Conservation (phyloP, 2,329 filamentous ascomycete species). For the Trichoderma koningiopsis region DNA sequence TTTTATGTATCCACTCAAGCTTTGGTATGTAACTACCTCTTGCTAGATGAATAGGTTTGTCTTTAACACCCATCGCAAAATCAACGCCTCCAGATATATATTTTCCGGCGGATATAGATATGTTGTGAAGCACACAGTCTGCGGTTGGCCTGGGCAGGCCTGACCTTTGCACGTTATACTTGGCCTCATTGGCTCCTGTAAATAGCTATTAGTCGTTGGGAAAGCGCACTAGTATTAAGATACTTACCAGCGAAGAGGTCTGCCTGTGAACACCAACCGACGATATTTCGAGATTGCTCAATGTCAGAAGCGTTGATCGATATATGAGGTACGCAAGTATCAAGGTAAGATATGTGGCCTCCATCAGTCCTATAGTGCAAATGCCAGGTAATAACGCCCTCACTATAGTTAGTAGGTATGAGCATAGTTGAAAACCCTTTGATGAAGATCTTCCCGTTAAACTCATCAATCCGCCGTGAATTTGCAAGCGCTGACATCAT, state of each 20-base stretch:
- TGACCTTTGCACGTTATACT: not conserved
- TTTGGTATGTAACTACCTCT: not conserved
- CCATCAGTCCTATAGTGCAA: not conserved
- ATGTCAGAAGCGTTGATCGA: not conserved
- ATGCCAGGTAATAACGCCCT: not conserved
- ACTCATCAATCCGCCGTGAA: not conserved
- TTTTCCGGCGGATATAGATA: not conserved
- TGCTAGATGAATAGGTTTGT: not conserved
- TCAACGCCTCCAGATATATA: not conserved
- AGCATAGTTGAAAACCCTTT: not conserved
- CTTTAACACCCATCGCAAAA: not conserved
- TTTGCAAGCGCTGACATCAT: not conserved
- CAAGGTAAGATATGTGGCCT: not conserved
- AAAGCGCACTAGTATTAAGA: not conserved
- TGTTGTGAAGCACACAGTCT: not conserved
- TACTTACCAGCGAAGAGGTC: not conserved
- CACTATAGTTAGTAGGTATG: not conserved
- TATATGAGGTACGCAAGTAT: not conserved
- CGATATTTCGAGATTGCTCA: not conserved
- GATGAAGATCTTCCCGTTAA: not conserved
- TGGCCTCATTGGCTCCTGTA: not conserved
- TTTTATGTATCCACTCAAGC: not conserved
- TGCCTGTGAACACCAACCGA: not conserved
- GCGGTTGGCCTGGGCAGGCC: not conserved
- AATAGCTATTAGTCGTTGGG: not conserved